Base-by-base conservation (phyloP, 2,329 filamentous ascomycete species). In the Blumeriella jaapii region DNA sequence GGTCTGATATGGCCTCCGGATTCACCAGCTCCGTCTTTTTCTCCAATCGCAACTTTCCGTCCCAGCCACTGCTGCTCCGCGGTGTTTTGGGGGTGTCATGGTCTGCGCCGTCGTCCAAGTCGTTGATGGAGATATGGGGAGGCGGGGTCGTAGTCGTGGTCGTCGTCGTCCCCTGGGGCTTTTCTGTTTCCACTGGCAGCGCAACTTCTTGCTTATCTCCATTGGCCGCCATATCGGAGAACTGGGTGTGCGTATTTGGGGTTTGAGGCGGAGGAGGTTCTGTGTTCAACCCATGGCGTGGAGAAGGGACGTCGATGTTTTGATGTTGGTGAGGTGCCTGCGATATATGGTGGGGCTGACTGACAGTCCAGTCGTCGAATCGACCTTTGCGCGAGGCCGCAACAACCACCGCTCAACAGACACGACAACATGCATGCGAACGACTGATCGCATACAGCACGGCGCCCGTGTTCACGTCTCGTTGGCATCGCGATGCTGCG, bases 1-100 rank as follows among this genome's bases (percentile, higher is more conserved):
- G 75, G 51, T 95, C 86, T 27, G 81, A 82, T 33, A 93, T 60
- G 7, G 82, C 83, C 53, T 91, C 84, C 2, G 84, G 81, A 52
- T 93, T 93, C 15, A 71, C 65, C 29, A 93, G 63, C 19, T 74
- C 64, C 2, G 76, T 68, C 54, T 72, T 78, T 51, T 77, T 76
- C 42, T 82, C 76, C 32, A 94, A 61, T 24, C 83, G 70, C 40
- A 89, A 67, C 61, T 89, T 89, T 44, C 83, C 83, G 57, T 89
- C 83, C 83, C 83, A 89, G 42, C 83, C 83, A 51, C 71, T 76
- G 59, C 69, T 75, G 48, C 74, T 71, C n/a, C 46, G 44, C 7
- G 53, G 52, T 2, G 48, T 47, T 30, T 47, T 48, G 12, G 46
- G 40, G n/a, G 40, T 44, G 28, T 53, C 50, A 19, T 50, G 47